Conservation (phyloP, 1,284 basidiomycete genomes). For the Apiotrichum sp. region DNA sequence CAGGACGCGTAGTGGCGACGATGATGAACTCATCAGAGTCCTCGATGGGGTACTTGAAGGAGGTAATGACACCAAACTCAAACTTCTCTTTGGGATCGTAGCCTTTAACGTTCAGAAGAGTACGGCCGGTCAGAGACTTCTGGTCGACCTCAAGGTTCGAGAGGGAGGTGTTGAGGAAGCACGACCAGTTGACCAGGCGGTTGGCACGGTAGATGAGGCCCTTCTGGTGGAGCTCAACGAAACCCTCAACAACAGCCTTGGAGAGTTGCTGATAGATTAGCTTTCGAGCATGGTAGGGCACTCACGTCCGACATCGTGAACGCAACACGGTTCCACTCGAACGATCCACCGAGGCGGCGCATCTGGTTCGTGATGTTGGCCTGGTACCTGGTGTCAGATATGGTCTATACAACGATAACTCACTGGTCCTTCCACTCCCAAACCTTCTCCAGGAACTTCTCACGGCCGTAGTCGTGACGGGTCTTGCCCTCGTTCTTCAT, state of each 20-base stretch:
- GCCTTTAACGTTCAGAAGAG: constrained; percentile 83
- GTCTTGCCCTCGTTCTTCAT: constrained; percentile 78
- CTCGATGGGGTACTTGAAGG: constrained; percentile 89
- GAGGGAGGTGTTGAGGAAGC: constrained; percentile 88
- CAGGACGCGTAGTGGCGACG: constrained; percentile 95
- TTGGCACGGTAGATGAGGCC: constrained; percentile 95
- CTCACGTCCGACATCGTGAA: constrained; percentile 91
- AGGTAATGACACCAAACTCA: constrained; percentile 95
- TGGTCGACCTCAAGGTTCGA: constrained; percentile 98
- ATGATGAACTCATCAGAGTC: constrained; percentile 76
- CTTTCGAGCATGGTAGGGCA: background rate
- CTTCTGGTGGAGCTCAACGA: constrained; percentile 86
- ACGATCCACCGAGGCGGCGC: constrained; percentile 82
- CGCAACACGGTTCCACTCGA: constrained; percentile 87
- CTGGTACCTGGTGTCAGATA: constrained; percentile 57
- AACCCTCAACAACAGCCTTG: constrained; percentile 85
- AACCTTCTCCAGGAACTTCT: constrained; percentile 85
- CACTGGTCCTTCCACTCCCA: constrained; percentile 97
- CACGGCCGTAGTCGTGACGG: constrained; percentile 88
- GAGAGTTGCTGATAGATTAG: constrained; percentile 56
- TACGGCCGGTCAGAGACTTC: constrained; percentile 82
- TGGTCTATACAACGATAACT: constrained; percentile 30
- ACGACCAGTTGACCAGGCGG: constrained; percentile 98
- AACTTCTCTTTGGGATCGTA: constrained; percentile 92
- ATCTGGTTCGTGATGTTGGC: constrained; percentile 84